A percentile compares a stretch with the other conserved stretches of the same genome.
phyloP scores from a whole-genome alignment of 2,329 filamentous ascomycete species.

The Arthrinium phaeospermum region DNA sequence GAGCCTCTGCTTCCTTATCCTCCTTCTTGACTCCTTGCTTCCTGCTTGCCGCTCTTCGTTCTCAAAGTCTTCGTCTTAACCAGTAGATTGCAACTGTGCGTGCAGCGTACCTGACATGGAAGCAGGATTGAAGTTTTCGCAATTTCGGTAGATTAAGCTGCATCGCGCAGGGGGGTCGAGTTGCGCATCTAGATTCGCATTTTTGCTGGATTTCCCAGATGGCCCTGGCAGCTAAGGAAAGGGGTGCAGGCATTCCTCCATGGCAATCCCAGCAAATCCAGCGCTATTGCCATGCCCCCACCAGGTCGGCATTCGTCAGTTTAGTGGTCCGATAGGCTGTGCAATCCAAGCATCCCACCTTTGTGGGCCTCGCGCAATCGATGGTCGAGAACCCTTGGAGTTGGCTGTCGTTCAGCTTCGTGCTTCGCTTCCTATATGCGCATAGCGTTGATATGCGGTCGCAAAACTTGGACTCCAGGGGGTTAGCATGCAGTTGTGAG shows the following conservation, averaged over 20 bases:
- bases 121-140: not conserved
- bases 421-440: not conserved
- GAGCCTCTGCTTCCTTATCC: too few species aligned
- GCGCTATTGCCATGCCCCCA: not conserved
- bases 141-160: slow-evolving; percentile 6
- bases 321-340: slow-evolving; percentile 14
- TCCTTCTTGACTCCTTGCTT: not conserved
- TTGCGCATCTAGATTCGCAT: not conserved
- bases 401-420: not conserved
- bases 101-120: not conserved
- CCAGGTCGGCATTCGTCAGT: slow-evolving; percentile 5
- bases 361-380: not conserved
- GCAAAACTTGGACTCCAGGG: not conserved
- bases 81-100: not conserved
- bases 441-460: not conserved
- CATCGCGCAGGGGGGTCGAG: not conserved
- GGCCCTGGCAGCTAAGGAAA: not conserved
- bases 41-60: not conserved
- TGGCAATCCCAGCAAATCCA: not conserved
- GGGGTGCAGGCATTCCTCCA: not conserved
- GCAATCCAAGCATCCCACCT: slow-evolving; percentile 10
- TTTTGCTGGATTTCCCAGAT: not conserved
- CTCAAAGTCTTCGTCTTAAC: not conserved
- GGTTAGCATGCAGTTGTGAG: not conserved
- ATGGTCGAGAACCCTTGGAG: not conserved